A percentile compares a stretch with the other conserved stretches of the same genome.
Conservation (phyloP, 768 basidiomycete genomes). For the Tricholomella constricta region DNA sequence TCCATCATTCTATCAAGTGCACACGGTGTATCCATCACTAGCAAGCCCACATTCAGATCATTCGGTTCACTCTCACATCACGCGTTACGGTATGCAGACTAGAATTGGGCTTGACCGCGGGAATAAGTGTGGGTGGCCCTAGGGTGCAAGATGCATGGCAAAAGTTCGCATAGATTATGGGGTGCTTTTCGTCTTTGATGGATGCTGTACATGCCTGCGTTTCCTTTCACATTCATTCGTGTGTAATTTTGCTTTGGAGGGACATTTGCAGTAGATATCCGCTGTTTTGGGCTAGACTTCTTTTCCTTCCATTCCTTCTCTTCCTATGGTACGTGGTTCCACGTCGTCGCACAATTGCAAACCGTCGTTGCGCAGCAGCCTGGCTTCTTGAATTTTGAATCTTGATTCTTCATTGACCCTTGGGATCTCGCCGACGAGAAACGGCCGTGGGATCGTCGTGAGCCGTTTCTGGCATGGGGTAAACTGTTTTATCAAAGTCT, state of each 20-base stretch:
- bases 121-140: not conserved
- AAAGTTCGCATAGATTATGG: too few species aligned
- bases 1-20: not conserved
- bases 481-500: too few species aligned
- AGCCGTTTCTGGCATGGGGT: too few species aligned
- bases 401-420: too few species aligned
- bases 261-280: slow-evolving; percentile 11
- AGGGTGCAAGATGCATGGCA: not conserved
- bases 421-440: not conserved
- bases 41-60: too few species aligned
- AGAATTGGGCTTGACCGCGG: not conserved
- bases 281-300: not conserved
- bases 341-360: not conserved
- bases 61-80: not conserved
- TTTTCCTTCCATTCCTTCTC: not conserved
- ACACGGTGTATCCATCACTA: not conserved
- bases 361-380: too few species aligned
- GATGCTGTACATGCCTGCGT: not conserved
- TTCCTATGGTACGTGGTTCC: too few species aligned
- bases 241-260: slow-evolving; percentile 3
- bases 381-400: too few species aligned
- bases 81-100: not conserved
- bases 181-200: slow-evolving; percentile 1
- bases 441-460: too few species aligned
- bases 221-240: not conserved